Evolutionary conservation across 331 rosid species (phyloP).

Genomic region (Telfairia occidentalis): DNA sequence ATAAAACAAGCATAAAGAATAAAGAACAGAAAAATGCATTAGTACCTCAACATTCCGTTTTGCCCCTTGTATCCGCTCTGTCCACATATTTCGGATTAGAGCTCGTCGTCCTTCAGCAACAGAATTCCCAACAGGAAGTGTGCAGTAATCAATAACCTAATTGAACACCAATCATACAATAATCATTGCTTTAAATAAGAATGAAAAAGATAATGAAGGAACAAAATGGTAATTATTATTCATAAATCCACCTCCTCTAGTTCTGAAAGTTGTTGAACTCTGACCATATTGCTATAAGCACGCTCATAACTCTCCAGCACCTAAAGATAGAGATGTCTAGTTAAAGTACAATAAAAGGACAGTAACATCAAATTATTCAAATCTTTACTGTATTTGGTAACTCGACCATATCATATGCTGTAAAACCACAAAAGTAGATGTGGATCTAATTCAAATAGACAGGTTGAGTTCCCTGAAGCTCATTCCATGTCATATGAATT

Average conservation of each 20-base stretch:
- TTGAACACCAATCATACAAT: slow-evolving; percentile 5
- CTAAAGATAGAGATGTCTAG: slow-evolving; percentile 28
- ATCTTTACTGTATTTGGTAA: neutral
- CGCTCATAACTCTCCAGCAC: slow-evolving; percentile 98
- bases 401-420: neutral
- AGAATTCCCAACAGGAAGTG: slow-evolving; percentile 57
- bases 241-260: slow-evolving; percentile 74
- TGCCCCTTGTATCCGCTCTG: slow-evolving; percentile 90
- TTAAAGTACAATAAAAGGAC: neutral
- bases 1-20: neutral
- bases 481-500: neutral
- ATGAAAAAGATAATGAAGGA: neutral
- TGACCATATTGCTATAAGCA: slow-evolving; percentile 92
- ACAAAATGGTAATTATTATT: neutral
- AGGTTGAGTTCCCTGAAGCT: neutral
- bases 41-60: slow-evolving; percentile 87
- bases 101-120: slow-evolving; percentile 87
- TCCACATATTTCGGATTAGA: slow-evolving; percentile 97
- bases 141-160: slow-evolving; percentile 87
- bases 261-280: slow-evolving; percentile 91
- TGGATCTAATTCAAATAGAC: neutral
- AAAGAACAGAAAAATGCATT: neutral
- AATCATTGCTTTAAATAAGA: neutral
- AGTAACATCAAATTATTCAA: neutral
- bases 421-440: neutral